These are phyloP conservation scores for Debaryomyces sp. DNA, from an alignment of 1,139 yeast genomes.

Conservation along the genomic window DNA sequence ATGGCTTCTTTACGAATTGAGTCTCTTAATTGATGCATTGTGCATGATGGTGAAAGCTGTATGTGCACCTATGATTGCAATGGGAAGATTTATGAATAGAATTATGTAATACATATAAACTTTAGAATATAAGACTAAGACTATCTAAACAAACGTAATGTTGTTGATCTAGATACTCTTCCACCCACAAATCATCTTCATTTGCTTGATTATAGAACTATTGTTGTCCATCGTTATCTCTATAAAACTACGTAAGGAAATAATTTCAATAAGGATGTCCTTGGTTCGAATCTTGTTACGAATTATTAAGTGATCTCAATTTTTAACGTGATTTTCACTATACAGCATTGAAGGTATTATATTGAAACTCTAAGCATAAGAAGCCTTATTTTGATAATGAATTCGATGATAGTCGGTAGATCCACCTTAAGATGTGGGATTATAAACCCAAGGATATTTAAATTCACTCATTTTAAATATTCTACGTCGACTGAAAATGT, in stretches of 20 bases:
- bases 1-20: constrained; percentile 48
- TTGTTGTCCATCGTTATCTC: too few relatives aligned
- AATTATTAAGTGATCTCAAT: not conserved
- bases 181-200: too few relatives aligned
- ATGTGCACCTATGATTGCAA: constrained; percentile 53
- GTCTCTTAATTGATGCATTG: constrained; percentile 46
- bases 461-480: not conserved
- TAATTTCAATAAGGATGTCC: not conserved
- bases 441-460: not conserved
- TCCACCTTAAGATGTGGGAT: not conserved
- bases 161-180: not conserved
- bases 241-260: not conserved
- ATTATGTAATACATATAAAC: constrained; percentile 27
- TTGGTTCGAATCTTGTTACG: not conserved
- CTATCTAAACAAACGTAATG: not conserved
- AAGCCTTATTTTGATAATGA: not conserved
- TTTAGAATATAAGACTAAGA: not conserved
- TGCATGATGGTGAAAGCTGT: constrained; percentile 53
- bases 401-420: not conserved
- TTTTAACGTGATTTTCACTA: not conserved
- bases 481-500: constrained; percentile 1
- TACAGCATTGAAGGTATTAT: not conserved
- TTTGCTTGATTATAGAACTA: not conserved
- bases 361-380: not conserved
- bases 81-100: constrained; percentile 48